These are phyloP conservation scores for Mycosphaerella sp. DNA, from an alignment of 2,329 filamentous ascomycete species.

Conservation along the genomic window DNA sequence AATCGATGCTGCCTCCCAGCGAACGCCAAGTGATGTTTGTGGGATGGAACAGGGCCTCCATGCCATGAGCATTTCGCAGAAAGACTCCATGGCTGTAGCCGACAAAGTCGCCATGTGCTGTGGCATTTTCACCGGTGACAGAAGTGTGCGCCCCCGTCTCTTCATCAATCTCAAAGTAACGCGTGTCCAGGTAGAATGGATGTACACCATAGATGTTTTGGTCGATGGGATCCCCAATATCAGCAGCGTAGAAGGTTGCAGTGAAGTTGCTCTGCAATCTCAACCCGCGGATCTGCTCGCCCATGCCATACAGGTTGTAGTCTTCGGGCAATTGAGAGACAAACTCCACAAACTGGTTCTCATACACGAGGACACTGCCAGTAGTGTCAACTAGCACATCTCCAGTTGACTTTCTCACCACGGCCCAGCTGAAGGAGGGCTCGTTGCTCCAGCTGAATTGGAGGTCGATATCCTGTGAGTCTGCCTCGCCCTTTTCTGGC, in stretches of 20 bases:
- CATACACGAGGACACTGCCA: slow-evolving; percentile 60
- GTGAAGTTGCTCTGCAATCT: slow-evolving; percentile 68
- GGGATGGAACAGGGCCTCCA: slow-evolving; percentile 61
- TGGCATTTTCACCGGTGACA: slow-evolving; percentile 48
- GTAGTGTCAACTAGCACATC: slow-evolving; percentile 64
- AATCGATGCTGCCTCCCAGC: slow-evolving; percentile 68
- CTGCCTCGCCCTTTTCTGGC: slow-evolving; percentile 42
- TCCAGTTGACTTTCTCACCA: slow-evolving; percentile 52
- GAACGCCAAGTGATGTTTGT: slow-evolving; percentile 65
- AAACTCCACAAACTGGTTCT: slow-evolving; percentile 74
- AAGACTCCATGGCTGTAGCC: slow-evolving; percentile 72
- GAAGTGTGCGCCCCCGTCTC: slow-evolving; percentile 45
- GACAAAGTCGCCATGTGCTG: slow-evolving; percentile 50
- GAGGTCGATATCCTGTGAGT: slow-evolving; percentile 43
- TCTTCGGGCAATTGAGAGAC: slow-evolving; percentile 58
- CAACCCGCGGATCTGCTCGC: slow-evolving; percentile 65
- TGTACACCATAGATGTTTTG: slow-evolving; percentile 69
- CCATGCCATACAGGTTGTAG: slow-evolving; percentile 67
- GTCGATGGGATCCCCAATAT: slow-evolving; percentile 59
- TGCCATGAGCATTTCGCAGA: slow-evolving; percentile 67
- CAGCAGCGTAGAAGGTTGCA: slow-evolving; percentile 61
- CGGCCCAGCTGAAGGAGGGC: slow-evolving; percentile 52
- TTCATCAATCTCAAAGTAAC: slow-evolving; percentile 58
- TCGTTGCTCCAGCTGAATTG: slow-evolving; percentile 52
- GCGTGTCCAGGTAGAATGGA: slow-evolving; percentile 72